Base-by-base conservation (phyloP, 805 yeast species). In the Nakazawaea anatomiae region DNA sequence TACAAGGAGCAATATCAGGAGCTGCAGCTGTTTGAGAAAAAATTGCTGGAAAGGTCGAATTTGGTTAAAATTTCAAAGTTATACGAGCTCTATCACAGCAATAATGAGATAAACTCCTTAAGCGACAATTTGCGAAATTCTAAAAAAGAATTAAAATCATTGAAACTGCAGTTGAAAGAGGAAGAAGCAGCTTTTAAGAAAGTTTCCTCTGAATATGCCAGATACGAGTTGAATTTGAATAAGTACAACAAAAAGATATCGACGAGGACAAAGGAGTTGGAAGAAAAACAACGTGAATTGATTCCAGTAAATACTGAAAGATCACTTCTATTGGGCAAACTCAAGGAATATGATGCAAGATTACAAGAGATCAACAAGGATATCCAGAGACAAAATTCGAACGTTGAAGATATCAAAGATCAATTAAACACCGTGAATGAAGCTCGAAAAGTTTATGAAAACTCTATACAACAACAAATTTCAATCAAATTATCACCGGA, bases 1-100 rank as follows among this genome's bases (percentile, higher is more conserved):
- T 89, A 89, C 59, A 82, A 80, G 56, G 89, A 81, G 53, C 96
- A 89, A 62, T 74, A 85, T 57, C 71, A 71, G 5, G 94, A 89
- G 62, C 85, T 86, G 45, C 87, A 82, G 52, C 69, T 75, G 51
- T 89, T 81, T 63, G 85, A 83, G 56, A 63, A 68, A 35, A 82
- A 79, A 59, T 60, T 81, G 5, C 65, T 64, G 1, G 81, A 80
- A 55, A 79, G 76, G 56, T 65, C 70, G 9, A 65, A 73, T 8
- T 58, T 79, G 27, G 72, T 79, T n/a, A 69, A 73, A 42, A 62
- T 70, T 9, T 77, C 75, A 30, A 77, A 83, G 42, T 62, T 91
- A 34, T 82, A 87, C 74, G 80, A 82, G 56, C 65, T 90, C 10
- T 86, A 72, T 59, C 88, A 85, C 60, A 71, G 82, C 59, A 80